Evolutionary conservation across 169 alveolate genomes (phyloP), one percentile per base, ranked within the genome.

Genomic region (Eimeria acervulina): DNA sequence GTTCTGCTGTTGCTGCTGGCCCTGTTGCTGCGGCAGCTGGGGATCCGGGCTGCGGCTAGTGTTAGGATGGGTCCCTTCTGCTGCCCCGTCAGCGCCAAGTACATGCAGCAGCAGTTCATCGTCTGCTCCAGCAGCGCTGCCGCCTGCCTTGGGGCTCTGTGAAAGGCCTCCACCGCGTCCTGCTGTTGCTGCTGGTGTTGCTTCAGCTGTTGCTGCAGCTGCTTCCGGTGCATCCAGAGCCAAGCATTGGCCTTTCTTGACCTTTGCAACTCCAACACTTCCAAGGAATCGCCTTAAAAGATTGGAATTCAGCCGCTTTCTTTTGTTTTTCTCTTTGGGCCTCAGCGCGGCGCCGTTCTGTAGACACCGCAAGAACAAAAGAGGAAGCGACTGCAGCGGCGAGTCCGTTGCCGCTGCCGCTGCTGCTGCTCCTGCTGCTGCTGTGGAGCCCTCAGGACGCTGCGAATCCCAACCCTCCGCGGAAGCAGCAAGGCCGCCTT

Each of bases 361-460:
- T 19, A 84, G 33, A 23, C 92, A 84, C 21, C 92, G 92, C 42
- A 84, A 21, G 36, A 84, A 84, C 44, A 84, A 21, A 17, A 33
- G 59, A 40, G 92, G 92, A 76, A 84, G 78, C 2, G 70, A 47
- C 31, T 52, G 78, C 76, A 84, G 76, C 47, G 92, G 76, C 51
- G 92, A 40, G 7, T 84, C 76, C 33, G 52, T 47, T 40, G 78
- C 76, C 21, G 59, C 21, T 84, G 61, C 44, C 13, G 28, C 92
- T n/a, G 52, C 59, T 55, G 72, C 31, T 55, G 72, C 91, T 52
- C 28, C 28, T 81, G 31, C 72, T 52, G 72, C 12, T 47, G 90
- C 40, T 47, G 68, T 44, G 36, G 6, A 26, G 40, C 90, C 59
- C 51, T 74, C 85, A 40, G 61, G 36, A 33, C 51, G 85, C 59